phyloP scores from a whole-genome alignment of 2,329 filamentous ascomycete genomes.

The Raffaelea arxii region DNA sequence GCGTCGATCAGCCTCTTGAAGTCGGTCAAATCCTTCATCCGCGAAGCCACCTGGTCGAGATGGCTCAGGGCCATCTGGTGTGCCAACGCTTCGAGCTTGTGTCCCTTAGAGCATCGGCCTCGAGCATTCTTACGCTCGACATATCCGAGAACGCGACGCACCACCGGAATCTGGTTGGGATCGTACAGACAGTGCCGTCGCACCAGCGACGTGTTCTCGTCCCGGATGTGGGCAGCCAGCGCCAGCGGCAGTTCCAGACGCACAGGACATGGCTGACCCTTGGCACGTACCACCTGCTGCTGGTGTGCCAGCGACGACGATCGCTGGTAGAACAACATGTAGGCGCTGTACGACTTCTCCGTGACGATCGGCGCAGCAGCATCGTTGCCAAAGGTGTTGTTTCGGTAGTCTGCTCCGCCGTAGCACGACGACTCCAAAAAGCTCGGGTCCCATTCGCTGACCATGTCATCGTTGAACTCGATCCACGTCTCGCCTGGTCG shows the following conservation, averaged over 20 bases:
- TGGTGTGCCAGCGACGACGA: slow-evolving; percentile 52
- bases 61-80: slow-evolving; percentile 52
- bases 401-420: slow-evolving; percentile 55
- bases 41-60: slow-evolving; percentile 64
- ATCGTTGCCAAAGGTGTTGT: slow-evolving; percentile 31
- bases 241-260: slow-evolving; percentile 33
- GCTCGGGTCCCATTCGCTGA: slow-evolving; percentile 63
- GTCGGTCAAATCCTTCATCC: slow-evolving; percentile 58
- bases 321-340: slow-evolving; percentile 96
- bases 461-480: slow-evolving; percentile 88
- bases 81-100: slow-evolving; percentile 36
- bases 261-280: slow-evolving; percentile 27
- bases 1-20: slow-evolving; percentile 37
- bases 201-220: slow-evolving; percentile 64
- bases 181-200: slow-evolving; percentile 75
- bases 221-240: slow-evolving; percentile 50
- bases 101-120: slow-evolving; percentile 36
- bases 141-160: slow-evolving; percentile 50
- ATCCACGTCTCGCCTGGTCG: slow-evolving; percentile 54
- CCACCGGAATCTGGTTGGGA: slow-evolving; percentile 57
- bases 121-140: slow-evolving; percentile 36
- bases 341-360: slow-evolving; percentile 78
- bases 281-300: slow-evolving; percentile 33
- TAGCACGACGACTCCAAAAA: slow-evolving; percentile 71
- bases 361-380: slow-evolving; percentile 37